These are phyloP conservation scores for Oryza glumipatula DNA, from an alignment of 176 grass and related monocot species.

Conservation along the genomic window DNA sequence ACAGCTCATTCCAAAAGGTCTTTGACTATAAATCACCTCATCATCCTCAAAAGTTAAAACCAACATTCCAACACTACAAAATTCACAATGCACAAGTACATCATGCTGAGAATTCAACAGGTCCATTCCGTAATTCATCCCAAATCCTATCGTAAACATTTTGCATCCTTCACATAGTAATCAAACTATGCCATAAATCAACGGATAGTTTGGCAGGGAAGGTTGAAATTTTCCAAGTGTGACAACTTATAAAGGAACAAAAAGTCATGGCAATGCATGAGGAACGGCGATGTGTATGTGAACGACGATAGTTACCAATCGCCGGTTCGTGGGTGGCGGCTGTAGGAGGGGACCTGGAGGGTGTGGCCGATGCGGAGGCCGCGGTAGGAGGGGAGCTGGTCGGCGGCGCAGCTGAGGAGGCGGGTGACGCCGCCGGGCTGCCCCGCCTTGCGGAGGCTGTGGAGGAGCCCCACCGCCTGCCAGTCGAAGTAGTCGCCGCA, in stretches of 20 bases:
- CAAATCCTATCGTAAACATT: neutral
- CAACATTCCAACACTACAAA: neutral
- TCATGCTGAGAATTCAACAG: neutral
- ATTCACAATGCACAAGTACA: slow-evolving; percentile 4
- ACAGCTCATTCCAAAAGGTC: neutral
- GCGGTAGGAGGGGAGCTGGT: slow-evolving; percentile 69
- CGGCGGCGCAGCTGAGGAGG: slow-evolving; percentile 78
- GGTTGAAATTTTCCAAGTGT: neutral
- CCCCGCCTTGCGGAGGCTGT: slow-evolving; percentile 77
- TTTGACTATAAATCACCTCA: neutral
- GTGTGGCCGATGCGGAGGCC: slow-evolving; percentile 82
- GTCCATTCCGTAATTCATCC: neutral
- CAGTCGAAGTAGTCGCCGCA: slow-evolving; percentile 98
- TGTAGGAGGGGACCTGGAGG: slow-evolving; percentile 84
- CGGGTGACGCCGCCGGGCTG: slow-evolving; percentile 84
- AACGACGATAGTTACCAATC: slow-evolving; percentile 68
- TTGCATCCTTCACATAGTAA: neutral
- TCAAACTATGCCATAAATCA: slow-evolving; percentile 3
- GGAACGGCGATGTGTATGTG: slow-evolving; percentile 24
- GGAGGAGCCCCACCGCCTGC: slow-evolving; percentile 92
- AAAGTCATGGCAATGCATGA: neutral
- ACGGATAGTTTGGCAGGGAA: neutral
- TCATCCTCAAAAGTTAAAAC: neutral
- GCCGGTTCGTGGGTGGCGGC: slow-evolving; percentile 83
- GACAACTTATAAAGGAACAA: neutral